Evolutionary conservation across 1,284 basidiomycete genomes (phyloP).

Genomic region (Trichosporon coremiiforme): DNA sequence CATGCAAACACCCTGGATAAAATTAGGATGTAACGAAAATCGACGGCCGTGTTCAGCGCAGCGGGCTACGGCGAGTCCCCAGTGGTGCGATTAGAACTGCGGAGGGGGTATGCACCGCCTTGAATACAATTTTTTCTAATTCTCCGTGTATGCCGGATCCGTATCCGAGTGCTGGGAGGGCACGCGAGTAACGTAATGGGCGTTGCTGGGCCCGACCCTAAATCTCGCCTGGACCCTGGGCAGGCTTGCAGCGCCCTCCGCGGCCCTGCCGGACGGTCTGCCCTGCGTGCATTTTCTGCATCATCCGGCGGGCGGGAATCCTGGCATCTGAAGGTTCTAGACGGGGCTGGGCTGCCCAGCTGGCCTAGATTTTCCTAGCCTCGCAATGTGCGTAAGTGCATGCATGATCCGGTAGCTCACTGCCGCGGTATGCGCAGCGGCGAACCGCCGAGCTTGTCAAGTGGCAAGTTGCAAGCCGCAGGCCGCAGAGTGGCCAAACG

Average conservation of each 20-base stretch:
- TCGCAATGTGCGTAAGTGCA: background rate
- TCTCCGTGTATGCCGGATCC: slow-evolving; percentile 4
- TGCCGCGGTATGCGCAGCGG: background rate
- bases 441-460: background rate
- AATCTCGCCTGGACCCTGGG: slow-evolving; percentile 6
- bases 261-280: background rate
- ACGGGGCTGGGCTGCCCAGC: slow-evolving; percentile 1
- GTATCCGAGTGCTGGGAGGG: background rate
- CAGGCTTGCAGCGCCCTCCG: slow-evolving; percentile 1
- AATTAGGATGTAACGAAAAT: background rate
- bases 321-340: slow-evolving; percentile 9
- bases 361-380: too few species aligned
- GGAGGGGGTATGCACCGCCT: background rate
- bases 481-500: background rate
- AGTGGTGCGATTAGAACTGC: background rate
- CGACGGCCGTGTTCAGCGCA: background rate
- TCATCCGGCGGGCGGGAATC: background rate
- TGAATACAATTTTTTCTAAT: slow-evolving; percentile 7
- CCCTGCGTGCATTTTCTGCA: background rate
- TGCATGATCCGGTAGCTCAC: background rate
- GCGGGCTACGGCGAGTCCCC: background rate
- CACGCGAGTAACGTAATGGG: slow-evolving; percentile 10
- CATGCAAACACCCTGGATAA: background rate
- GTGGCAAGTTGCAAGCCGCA: background rate
- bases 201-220: background rate